A percentile compares a stretch with the other conserved stretches of the same genome.
These are phyloP conservation scores for Petrea volubilis DNA, from an alignment of 257 asterid genomes.

Conservation along the genomic window DNA sequence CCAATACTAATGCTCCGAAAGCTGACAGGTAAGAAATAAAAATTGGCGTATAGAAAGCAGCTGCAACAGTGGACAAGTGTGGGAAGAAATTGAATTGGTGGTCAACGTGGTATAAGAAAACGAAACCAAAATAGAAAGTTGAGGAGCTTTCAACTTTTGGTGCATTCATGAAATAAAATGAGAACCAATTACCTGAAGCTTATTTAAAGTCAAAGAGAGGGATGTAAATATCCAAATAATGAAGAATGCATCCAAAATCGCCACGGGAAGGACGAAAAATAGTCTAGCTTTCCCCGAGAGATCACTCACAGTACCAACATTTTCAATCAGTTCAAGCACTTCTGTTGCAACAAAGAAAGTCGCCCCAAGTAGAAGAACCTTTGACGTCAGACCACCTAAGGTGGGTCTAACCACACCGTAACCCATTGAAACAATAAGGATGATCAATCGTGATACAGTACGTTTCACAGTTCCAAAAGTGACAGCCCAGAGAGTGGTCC, in stretches of 20 bases:
- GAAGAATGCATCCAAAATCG: slow-evolving; percentile 93
- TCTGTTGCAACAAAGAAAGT: slow-evolving; percentile 86
- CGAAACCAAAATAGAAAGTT: not conserved
- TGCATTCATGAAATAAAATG: not conserved
- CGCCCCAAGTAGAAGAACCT: slow-evolving; percentile 87
- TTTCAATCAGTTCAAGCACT: slow-evolving; percentile 85
- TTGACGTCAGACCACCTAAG: slow-evolving; percentile 91
- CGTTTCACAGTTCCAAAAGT: slow-evolving; percentile 91
- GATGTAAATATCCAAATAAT: slow-evolving; percentile 93
- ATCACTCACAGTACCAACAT: slow-evolving; percentile 91
- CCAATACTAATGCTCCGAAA: not conserved
- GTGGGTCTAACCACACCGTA: slow-evolving; percentile 97
- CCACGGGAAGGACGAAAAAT: slow-evolving; percentile 87
- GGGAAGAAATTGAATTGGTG: not conserved
- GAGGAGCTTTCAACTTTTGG: not conserved
- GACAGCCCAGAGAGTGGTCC: slow-evolving; percentile 93
- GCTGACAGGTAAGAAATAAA: slow-evolving; percentile 2
- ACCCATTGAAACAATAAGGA: slow-evolving; percentile 95
- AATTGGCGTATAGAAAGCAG: too few relatives aligned
- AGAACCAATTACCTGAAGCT: slow-evolving; percentile 85
- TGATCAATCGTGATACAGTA: slow-evolving; percentile 72
- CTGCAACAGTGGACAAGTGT: too few relatives aligned
- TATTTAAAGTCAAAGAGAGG: slow-evolving; percentile 78
- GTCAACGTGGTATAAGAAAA: slow-evolving; percentile 11
- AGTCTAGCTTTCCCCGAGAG: slow-evolving; percentile 90